Base-by-base conservation (phyloP, 441 rosid genomes). In the Gossypium laxum region DNA sequence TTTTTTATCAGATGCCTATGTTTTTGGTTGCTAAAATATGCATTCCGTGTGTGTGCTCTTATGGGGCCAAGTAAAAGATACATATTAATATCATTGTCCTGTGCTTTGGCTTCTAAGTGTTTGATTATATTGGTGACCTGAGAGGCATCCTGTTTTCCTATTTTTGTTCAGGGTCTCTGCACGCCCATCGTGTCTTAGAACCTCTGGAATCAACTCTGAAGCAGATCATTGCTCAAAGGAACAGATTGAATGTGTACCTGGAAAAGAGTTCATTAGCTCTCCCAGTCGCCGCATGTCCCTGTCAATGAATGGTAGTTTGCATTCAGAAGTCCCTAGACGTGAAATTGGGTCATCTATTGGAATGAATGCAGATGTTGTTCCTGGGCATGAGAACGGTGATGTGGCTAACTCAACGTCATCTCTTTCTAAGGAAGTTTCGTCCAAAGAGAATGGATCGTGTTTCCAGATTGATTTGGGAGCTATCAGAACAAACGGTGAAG, bases 121-220 rank as follows among this genome's bases (percentile, higher is more conserved):
- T 59, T 17, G 32, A 28, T 3, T n/a, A 26, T 43, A 8, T 1
- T 21, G 43, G 50, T 26, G 19, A 55, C 15, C 8, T 28, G 12
- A 28, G 45, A 15, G 30, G 21, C 10, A 14, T 73, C 56, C 56
- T 50, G 11, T 70, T 72, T 80, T 58, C 58, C 43, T 45, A 12
- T 56, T 57, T 18, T 24, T n/a, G 57, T 48, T 51, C 81, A 93
- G 98, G 85, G 77, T 85, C 76, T 83, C 85, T 79, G 90, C 85
- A 19, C 77, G 93, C 3, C 81, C 88, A 24, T 79, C 88, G 14
- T 82, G 83, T 81, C 84, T 88, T 74, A 69, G 79, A 71, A 74
- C 79, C 69, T 17, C 79, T 56, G 84, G 77, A 77, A 70, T 68
- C 21, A 57, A 77, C 45, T 55, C 52, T 32, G 82, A 77, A 59